Evolutionary conservation across 805 yeast species (phyloP), one percentile per base, ranked within the genome.

Genomic region (Metschnikowia orientalis): DNA sequence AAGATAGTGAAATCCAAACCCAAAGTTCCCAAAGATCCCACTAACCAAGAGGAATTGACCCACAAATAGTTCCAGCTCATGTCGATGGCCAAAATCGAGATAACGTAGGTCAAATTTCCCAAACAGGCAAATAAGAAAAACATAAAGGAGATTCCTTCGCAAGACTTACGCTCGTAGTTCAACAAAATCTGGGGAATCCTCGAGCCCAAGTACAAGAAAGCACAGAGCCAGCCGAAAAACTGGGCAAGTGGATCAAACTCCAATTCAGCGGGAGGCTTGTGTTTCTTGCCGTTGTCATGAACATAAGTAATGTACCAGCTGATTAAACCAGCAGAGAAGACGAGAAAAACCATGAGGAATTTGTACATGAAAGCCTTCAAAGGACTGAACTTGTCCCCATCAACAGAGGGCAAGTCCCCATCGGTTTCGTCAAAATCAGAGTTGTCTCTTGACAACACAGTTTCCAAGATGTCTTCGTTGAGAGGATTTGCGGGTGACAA

Each of bases 111-210:
- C 51, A 85, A 66, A 56, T 90, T 92, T 28, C 98, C 98, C 36
- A 90, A 64, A 56, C 96, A 88, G 13, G 98, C 97, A 69, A 92
- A 90, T 14, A 92, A 63, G 61, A 90, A 90, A 60, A 92, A 90
- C 69, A 90, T 70, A 52, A 92, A 86, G 8, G 95, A 86, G 30
- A 90, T 84, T 15, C 97, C 97, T 41, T 92, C 97, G 55, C 96
- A 88, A 2, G 95, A 82, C 60, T 88, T 89, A 52, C 97, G 73
- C 55, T 80, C 70, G 53, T 71, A 86, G 60, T 92, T 92, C 40
- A 90, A 69, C 38, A 86, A 56, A 34, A 92, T 86, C 61, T 92
- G 98, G 1, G 98, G 98, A 18, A 92, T 61, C 48, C 98, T 70
- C 11, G 97, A 89, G 2, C 95, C 95, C 40, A 90, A 61, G 50